These are phyloP conservation scores for Talaromyces sp. DNA, from an alignment of 2,329 filamentous ascomycete genomes.

Conservation along the genomic window DNA sequence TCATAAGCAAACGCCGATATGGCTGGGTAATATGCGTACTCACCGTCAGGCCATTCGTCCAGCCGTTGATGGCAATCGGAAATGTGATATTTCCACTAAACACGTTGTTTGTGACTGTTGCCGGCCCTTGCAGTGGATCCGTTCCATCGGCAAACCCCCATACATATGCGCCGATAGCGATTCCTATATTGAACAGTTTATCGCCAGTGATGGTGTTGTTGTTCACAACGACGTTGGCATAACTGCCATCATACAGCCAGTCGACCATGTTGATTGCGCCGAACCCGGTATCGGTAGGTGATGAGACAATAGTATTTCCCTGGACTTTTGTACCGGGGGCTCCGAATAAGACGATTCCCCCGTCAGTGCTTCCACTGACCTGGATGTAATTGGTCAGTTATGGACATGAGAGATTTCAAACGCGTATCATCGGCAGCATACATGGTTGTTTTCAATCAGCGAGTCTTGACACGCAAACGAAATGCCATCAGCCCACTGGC, in stretches of 20 bases:
- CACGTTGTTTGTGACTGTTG: slow-evolving; percentile 3
- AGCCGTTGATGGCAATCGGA: slow-evolving; percentile 9
- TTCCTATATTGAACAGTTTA: slow-evolving; percentile 1
- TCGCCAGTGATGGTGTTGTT: slow-evolving; percentile 8
- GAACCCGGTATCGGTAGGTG: slow-evolving; percentile 5
- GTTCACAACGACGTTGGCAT: slow-evolving; percentile 5
- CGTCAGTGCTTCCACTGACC: slow-evolving; percentile 9
- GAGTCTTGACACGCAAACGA: slow-evolving; percentile 8
- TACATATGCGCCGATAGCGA: slow-evolving; percentile 12
- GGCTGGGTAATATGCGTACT: neutral
- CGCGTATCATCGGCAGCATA: neutral
- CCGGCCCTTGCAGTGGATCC: slow-evolving; percentile 1
- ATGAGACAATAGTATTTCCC: slow-evolving; percentile 7
- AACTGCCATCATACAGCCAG: slow-evolving; percentile 3
- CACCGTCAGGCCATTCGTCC: slow-evolving; percentile 7
- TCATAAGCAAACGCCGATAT: neutral
- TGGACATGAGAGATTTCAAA: neutral
- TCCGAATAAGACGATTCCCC: slow-evolving; percentile 10
- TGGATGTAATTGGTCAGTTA: neutral
- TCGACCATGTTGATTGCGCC: slow-evolving; percentile 11
- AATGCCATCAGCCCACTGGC: slow-evolving; percentile 10
- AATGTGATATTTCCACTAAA: slow-evolving; percentile 8
- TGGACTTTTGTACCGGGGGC: slow-evolving; percentile 7
- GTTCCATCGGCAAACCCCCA: slow-evolving; percentile 2
- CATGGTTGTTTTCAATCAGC: slow-evolving; percentile 6